A percentile compares a stretch with the other conserved stretches of the same genome.
phyloP scores from a whole-genome alignment of 2,329 filamentous ascomycete genomes.

The Teratosphaeria zuluensis region DNA sequence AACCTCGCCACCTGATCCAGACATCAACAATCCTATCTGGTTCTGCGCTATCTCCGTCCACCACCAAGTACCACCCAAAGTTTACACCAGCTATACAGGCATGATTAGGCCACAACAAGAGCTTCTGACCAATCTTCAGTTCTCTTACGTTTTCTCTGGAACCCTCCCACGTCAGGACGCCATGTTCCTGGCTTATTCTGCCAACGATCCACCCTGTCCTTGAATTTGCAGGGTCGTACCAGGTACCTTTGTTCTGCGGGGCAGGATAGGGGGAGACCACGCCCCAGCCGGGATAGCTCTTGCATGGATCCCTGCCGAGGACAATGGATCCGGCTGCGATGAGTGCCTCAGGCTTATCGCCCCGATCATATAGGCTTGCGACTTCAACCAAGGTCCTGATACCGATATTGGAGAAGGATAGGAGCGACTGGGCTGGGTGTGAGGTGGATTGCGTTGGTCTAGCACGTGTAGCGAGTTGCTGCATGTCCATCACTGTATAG shows the following conservation, averaged over 20 bases:
- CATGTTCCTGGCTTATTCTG: constrained; percentile 69
- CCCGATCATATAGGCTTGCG: constrained; percentile 54
- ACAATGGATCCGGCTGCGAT: constrained; percentile 61
- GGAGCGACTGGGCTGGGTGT: constrained; percentile 18
- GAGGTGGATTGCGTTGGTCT: constrained; percentile 29
- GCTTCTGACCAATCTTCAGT: constrained; percentile 53
- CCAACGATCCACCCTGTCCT: constrained; percentile 55
- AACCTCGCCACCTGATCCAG: constrained; percentile 62
- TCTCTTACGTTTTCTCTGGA: constrained; percentile 31
- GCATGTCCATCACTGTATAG: constrained; percentile 66
- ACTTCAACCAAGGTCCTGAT: constrained; percentile 64
- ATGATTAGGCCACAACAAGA: constrained; percentile 71
- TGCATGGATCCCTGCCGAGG: constrained; percentile 63
- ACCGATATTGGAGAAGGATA: constrained; percentile 49
- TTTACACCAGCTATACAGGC: constrained; percentile 65
- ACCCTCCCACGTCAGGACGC: constrained; percentile 54
- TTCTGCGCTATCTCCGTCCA: constrained; percentile 52
- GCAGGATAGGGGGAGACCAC: constrained; percentile 51
- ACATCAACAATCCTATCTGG: constrained; percentile 59
- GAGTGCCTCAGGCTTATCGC: constrained; percentile 52
- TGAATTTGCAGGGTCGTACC: constrained; percentile 30
- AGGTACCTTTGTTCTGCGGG: constrained; percentile 20
- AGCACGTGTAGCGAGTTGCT: constrained; percentile 66
- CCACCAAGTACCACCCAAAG: constrained; percentile 63
- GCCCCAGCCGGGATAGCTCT: constrained; percentile 62